Evolutionary conservation across 78 protist species (phyloP), one percentile per base, ranked within the genome.

Genomic region (Mantamonas sphyraenae): DNA sequence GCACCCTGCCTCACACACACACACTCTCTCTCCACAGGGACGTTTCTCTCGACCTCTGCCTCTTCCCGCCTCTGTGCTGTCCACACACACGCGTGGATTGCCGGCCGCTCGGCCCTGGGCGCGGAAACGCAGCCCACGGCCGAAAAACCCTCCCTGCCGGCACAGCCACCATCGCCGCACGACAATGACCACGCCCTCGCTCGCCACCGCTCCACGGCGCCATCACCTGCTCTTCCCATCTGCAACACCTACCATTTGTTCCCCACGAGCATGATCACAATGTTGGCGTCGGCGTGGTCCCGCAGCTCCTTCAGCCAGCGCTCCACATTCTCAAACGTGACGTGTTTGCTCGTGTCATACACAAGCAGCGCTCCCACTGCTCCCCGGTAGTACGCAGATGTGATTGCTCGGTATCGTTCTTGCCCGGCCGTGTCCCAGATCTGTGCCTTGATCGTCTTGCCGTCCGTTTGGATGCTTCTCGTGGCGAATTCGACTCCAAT

Each of bases 401-500:
- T 93, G 77, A 96, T 93, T 42, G 97, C 96, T 1, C 97, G 80
- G 77, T 93, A 96, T 2, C 99, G 74, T 77, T 96, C 99, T 80
- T 96, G 99, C 8, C 99, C 99, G 42, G 98, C 97, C 2, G 96
- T 89, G 63, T 91, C 97, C 97, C 97, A 93, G 33, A 92, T 88
- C 80, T 95, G 97, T 0, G 93, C 97, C 73, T 93, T 91, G 71
- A 91, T 76, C 42, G 77, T 82, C 79, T 93, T 88, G 53, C 87
- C 91, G n/a, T 69, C 80, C 55, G 72, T 71, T 60, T 71, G 33
- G 30, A 92, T 80, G 62, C 90, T 79, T 38, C 95, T 76, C 17
- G 95, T 95, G 37, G 97, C 97, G 71, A 96, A 96, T 79, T 98
- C 99, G 39, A 96, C 99, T 28, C 99, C 99, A 60, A 98, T 96